phyloP scores from a whole-genome alignment of 1,139 yeast genomes.

The Zygosaccharomyces pseudobailii region DNA sequence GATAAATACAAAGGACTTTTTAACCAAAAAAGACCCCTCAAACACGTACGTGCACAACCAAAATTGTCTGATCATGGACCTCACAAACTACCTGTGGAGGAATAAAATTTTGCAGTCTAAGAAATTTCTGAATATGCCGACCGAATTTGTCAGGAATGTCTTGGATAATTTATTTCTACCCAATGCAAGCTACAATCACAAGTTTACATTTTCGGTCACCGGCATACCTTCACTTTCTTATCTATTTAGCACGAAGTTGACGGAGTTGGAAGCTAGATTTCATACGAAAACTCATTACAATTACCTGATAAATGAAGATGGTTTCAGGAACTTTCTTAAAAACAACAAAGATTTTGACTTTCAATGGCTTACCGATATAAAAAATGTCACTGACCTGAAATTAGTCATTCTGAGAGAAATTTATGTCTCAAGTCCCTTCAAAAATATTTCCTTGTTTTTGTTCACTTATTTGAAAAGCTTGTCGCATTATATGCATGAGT shows the following conservation, averaged over 20 bases:
- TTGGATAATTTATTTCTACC: slow-evolving; percentile 39
- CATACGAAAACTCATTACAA: slow-evolving; percentile 3
- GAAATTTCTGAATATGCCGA: slow-evolving; percentile 38
- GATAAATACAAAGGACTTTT: slow-evolving; percentile 39
- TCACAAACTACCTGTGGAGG: slow-evolving; percentile 61
- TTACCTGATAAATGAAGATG: slow-evolving; percentile 9
- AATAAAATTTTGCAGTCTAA: slow-evolving; percentile 42
- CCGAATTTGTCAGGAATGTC: slow-evolving; percentile 38
- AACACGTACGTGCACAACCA: slow-evolving; percentile 36
- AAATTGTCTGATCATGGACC: slow-evolving; percentile 54
- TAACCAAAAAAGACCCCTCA: slow-evolving; percentile 24
- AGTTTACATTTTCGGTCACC: slow-evolving; percentile 47
- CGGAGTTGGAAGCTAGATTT: slow-evolving; percentile 11
- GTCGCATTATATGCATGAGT: slow-evolving; percentile 12
- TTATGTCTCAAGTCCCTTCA: slow-evolving; percentile 33
- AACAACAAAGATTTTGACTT: slow-evolving; percentile 32
- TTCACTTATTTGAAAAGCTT: slow-evolving; percentile 46
- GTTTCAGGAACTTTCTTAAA: slow-evolving; percentile 7
- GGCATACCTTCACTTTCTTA: slow-evolving; percentile 53
- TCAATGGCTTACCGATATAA: slow-evolving; percentile 20
- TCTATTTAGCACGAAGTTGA: slow-evolving; percentile 28
- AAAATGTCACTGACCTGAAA: slow-evolving; percentile 40
- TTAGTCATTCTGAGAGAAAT: slow-evolving; percentile 36
- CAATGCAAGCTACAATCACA: slow-evolving; percentile 27
- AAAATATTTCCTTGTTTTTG: slow-evolving; percentile 43